Conservation (phyloP, 2,329 filamentous ascomycete genomes). For the Penicillium sp. region DNA sequence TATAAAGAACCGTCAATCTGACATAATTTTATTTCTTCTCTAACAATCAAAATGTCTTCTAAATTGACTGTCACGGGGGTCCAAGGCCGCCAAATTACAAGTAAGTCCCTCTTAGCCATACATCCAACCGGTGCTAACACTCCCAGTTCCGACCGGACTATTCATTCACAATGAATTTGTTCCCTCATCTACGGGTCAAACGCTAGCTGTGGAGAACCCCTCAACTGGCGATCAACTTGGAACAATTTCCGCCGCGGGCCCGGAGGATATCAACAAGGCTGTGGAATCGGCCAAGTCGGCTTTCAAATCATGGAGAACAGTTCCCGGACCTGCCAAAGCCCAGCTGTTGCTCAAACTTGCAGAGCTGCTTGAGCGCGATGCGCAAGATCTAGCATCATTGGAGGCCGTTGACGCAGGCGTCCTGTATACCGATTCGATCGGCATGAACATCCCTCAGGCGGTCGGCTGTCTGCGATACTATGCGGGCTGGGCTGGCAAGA, state of each 20-base stretch:
- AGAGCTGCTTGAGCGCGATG: conserved; percentile 23
- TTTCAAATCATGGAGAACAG: conserved; percentile 20
- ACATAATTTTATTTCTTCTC: neutral
- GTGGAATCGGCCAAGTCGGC: conserved; percentile 16
- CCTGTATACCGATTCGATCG: conserved; percentile 19
- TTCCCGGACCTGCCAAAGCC: conserved; percentile 15
- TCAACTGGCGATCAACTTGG: conserved; percentile 18
- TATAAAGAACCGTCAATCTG: neutral
- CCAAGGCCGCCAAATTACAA: conserved; percentile 14
- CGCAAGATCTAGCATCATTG: conserved; percentile 20
- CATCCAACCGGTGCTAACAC: neutral
- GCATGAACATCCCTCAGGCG: conserved; percentile 20
- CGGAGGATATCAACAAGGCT: conserved; percentile 21
- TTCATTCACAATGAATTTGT: conserved; percentile 25
- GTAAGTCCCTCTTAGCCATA: neutral
- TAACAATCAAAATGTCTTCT: conserved; percentile 1
- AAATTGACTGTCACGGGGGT: conserved; percentile 12
- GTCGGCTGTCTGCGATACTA: conserved; percentile 22
- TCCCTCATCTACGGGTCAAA: conserved; percentile 15
- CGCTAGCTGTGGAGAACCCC: conserved; percentile 21
- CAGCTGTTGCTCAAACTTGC: conserved; percentile 21
- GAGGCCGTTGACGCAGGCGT: conserved; percentile 23
- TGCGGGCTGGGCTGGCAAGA: conserved; percentile 26
- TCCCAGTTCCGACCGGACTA: conserved; percentile 21
- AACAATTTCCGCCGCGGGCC: conserved; percentile 18